Evolutionary conservation across 768 basidiomycete species (phyloP), one percentile per base, ranked within the genome.

Genomic region (Termitomyces sp.): DNA sequence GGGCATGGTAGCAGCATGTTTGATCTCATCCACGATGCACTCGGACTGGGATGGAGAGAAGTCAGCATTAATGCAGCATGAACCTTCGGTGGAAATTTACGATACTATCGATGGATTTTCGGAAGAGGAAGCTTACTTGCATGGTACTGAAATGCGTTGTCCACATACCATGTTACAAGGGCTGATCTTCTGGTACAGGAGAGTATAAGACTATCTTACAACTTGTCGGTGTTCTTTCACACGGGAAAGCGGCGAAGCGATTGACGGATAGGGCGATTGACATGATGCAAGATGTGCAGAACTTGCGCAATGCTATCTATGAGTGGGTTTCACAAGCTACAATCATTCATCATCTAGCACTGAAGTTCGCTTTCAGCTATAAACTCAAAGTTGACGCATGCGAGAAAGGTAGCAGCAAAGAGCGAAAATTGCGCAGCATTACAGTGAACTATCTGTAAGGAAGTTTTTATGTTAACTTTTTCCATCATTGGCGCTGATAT

Each of bases 131-230:
- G 90, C 90, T 0, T 95, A 94, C 71, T 76, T 92, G 50, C 86
- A 92, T 73, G 94, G 94, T 88, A 66, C 35, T 22, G 11, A 9
- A 38, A 30, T 52, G 16, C 13, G 30, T 40, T 33, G 18, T n/a
- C 24, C 43, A 5, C 13, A 38, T 33, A 30, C n/a, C 36, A 10
- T 30, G 38, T 38, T 41, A 13, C 8, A 28, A 10, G 20, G 14
- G 38, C 47, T 56, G 22, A 60, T 18, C 32, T 38, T 52, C 24
- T 16, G 30, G 36, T 24, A 7, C n/a, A 95, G 95, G 95, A 40
- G 95, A 98, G 66, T 99, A 98, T 78, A 98, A 98, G 77, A 91
- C 88, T 3, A 97, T 98, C 61, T 74, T 99, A 43, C 94, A 95
- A 61, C 87, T 99, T 56, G 92, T 97, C 47, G 88, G 92, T 5